phyloP scores from a whole-genome alignment of 371 early-diverging fungal species.

The Syncephalis plumigaleata region DNA sequence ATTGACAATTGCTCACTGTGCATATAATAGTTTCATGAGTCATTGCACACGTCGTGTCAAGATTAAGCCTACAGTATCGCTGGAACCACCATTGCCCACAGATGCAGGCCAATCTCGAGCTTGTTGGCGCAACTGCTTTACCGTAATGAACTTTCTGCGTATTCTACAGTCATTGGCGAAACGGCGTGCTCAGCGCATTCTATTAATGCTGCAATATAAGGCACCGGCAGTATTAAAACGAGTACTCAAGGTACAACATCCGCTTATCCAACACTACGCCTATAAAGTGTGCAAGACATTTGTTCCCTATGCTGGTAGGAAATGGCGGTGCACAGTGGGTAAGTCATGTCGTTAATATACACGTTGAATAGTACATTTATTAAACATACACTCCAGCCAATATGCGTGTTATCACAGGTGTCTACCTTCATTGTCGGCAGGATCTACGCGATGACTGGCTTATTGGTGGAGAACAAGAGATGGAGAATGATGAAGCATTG shows the following conservation, averaged over 20 bases:
- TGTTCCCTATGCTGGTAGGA: constrained; percentile 59
- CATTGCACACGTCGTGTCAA: not conserved
- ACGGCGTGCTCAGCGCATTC: constrained; percentile 51
- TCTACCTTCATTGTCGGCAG: constrained; percentile 48
- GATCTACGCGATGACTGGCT: constrained; percentile 56
- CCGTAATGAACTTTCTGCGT: constrained; percentile 53
- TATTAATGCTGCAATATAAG: constrained; percentile 68
- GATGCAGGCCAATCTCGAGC: constrained; percentile 8
- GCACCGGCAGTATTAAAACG: constrained; percentile 54
- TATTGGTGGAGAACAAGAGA: constrained; percentile 39
- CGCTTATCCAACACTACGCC: constrained; percentile 44
- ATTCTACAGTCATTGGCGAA: constrained; percentile 70
- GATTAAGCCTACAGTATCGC: not conserved
- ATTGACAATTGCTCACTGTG: not conserved
- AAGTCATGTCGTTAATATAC: not conserved
- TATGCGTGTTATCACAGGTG: constrained; percentile 65
- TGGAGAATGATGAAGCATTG: constrained; percentile 54
- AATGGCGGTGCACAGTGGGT: constrained; percentile 53
- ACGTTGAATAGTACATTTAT: not conserved
- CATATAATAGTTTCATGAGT: not conserved
- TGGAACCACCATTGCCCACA: constrained; percentile 9
- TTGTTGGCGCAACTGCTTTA: constrained; percentile 44
- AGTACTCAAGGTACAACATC: constrained; percentile 52
- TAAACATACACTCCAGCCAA: constrained; percentile 21
- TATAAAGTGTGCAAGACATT: constrained; percentile 68